A percentile compares a stretch with the other conserved stretches of the same genome.
Evolutionary conservation across 257 asterid genomes (phyloP).

Genomic region (Leonotis leonurus): DNA sequence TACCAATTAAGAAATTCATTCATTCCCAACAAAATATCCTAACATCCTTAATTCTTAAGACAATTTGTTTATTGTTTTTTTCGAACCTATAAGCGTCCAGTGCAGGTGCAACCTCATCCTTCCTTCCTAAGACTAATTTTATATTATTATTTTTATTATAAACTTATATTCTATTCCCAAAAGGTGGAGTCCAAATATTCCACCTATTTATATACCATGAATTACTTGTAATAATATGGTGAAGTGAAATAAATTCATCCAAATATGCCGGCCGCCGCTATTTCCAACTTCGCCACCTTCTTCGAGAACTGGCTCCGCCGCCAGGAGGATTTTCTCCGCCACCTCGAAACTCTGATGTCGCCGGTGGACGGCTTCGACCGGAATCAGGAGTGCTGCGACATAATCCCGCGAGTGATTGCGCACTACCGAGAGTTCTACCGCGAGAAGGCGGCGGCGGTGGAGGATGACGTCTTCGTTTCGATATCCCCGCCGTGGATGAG

Average conservation of each 20-base stretch:
- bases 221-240: neutral
- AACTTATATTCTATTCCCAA: too few relatives aligned
- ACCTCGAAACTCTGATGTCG: constrained; percentile 12
- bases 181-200: neutral
- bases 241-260: too few relatives aligned
- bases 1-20: too few relatives aligned
- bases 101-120: too few relatives aligned
- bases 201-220: constrained; percentile 3
- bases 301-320: constrained; percentile 29
- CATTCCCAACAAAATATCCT: too few relatives aligned
- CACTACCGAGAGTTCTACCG: constrained; percentile 43
- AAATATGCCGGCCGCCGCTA: constrained; percentile 1
- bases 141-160: neutral
- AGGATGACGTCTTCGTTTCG: constrained; percentile 25
- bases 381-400: constrained; percentile 12
- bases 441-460: constrained; percentile 38
- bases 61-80: too few relatives aligned
- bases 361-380: constrained; percentile 24
- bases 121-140: constrained; percentile 2
- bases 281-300: constrained; percentile 17
- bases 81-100: too few relatives aligned
- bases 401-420: constrained; percentile 25
- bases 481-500: constrained; percentile 50
- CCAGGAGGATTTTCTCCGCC: constrained; percentile 23
- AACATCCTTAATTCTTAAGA: too few relatives aligned